Evolutionary conservation across 495 filamentous ascomycete species (phyloP), one percentile per base, ranked within the genome.

Genomic region (Talaromyces proteolyticus): DNA sequence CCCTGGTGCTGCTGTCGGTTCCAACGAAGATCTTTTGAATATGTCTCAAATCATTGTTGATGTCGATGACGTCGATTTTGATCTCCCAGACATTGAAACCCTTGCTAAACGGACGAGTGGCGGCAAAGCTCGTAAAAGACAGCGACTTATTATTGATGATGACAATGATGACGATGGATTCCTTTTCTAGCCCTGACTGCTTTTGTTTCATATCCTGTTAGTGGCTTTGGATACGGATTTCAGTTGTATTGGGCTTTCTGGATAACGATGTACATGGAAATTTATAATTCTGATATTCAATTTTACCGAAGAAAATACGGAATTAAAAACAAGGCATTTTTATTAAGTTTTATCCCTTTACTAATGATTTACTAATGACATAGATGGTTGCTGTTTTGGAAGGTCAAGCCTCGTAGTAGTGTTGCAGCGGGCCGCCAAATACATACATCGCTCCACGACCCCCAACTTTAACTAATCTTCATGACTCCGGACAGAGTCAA

Each of bases 101-200:
- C 55, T 67, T n/a, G 39, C 62, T 8, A 42, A 42, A 23, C 44
- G 42, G 26, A 46, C 47, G 12, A 22, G 39, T 26, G 47, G 50
- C 29, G 37, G 38, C 4, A 53, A 41, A 22, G 11, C 42, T 20
- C 46, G 52, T 18, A 60, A 50, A 44, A 57, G 59, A 22, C 53
- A 45, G 4, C 64, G 56, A 24, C 51, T 49, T 12, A 50, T 66
- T 6, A 39, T 66, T 25, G 52, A 60, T 50, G 59, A 72, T 50
- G 66, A 69, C 17, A 62, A 64, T 55, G 65, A 70, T 52, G 42
- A 23, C 12, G 47, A 29, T 41, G n/a, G n/a, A n/a, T n/a, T n/a
- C n/a, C n/a, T n/a, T n/a, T 49, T 44, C 4, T 19, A 43, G 29
- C 44, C 44, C 24, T 50, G 40, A n/a, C n/a, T n/a, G n/a, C n/a